phyloP scores from a whole-genome alignment of 345 rosid species.

The Sonneratia caseolaris region DNA sequence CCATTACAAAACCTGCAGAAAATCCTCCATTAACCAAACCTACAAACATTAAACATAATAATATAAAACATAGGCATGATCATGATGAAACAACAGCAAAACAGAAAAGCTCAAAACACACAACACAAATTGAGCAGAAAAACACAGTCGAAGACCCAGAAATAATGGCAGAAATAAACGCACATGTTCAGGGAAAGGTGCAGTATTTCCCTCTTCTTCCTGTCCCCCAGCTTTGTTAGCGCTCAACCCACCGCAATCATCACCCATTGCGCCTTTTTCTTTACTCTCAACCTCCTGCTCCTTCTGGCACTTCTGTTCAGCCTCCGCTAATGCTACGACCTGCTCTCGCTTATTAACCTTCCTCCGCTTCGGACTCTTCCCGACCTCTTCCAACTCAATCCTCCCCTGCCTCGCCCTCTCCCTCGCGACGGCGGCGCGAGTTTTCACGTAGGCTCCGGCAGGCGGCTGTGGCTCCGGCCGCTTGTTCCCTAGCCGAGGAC shows the following conservation, averaged over 20 bases:
- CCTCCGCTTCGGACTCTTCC: conserved; percentile 25
- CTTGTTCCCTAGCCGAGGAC: conserved; percentile 21
- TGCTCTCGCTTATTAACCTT: conserved; percentile 23
- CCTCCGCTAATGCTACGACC: background rate
- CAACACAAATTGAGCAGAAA: background rate
- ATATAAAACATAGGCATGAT: too few species aligned
- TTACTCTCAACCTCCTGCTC: conserved; percentile 22
- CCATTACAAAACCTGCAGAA: background rate
- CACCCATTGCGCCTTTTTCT: conserved; percentile 45
- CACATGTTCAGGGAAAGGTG: conserved; percentile 89
- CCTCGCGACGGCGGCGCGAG: conserved; percentile 31
- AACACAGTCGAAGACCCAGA: background rate
- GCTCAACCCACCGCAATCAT: conserved; percentile 61
- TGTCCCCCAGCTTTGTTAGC: conserved; percentile 66
- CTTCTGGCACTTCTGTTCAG: conserved; percentile 7
- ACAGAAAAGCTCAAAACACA: background rate
- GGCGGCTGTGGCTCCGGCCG: conserved; percentile 13
- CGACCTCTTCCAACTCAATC: conserved; percentile 58
- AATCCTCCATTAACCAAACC: background rate
- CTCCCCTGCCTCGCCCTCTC: conserved; percentile 30
- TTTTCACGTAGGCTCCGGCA: conserved; percentile 24
- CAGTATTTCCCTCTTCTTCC: conserved; percentile 87
- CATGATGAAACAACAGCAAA: background rate
- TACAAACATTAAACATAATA: too few species aligned
- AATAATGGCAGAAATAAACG: conserved; percentile 1